Base-by-base conservation (phyloP, 169 alveolate genomes). In the Plasmodium chabaudi region DNA sequence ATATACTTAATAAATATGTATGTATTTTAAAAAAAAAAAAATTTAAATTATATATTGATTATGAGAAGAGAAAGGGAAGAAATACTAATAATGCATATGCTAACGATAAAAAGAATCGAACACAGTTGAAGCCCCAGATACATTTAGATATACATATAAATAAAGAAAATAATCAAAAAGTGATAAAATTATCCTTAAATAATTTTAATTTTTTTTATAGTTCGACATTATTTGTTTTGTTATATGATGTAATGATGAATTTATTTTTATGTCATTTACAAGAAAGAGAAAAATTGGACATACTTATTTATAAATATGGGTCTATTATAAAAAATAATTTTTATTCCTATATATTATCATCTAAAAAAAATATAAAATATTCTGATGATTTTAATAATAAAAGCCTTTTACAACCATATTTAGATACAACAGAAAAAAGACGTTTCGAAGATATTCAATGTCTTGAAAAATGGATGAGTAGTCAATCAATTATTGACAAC, bases 141-240 rank as follows among this genome's bases (percentile, higher is more conserved):
- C 82, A 82, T 65, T 19, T 82, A 23, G 90, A 82, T 47, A n/a
- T 82, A 39, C 53, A 82, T 25, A 67, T 82, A 34, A 67, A 82
- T 5, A 82, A 82, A 15, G 61, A 68, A 34, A 82, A 39, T 15
- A 53, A 67, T 17, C 25, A 27, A 65, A 65, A 82, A 39, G 44
- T 70, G 25, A 49, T 82, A 53, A 82, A 82, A 53, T 25, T 82
- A 17, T 67, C 90, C 1, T 46, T 82, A 47, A 53, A 13, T 10
- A 82, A 82, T 57, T 82, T 82, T 27, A 42, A 82, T 46, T 67
- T 82, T 65, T 82, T 82, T 55, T 82, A 55, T 60, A 82, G 90
- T 47, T 82, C 90, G 47, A 82, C 90, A 21, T 7, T 82, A 56
- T 82, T 82, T 59, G 72, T 82, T 15, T 67, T 82, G 15, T 47